Conservation (phyloP, 495 filamentous ascomycete species). For the Neurospora sp. region DNA sequence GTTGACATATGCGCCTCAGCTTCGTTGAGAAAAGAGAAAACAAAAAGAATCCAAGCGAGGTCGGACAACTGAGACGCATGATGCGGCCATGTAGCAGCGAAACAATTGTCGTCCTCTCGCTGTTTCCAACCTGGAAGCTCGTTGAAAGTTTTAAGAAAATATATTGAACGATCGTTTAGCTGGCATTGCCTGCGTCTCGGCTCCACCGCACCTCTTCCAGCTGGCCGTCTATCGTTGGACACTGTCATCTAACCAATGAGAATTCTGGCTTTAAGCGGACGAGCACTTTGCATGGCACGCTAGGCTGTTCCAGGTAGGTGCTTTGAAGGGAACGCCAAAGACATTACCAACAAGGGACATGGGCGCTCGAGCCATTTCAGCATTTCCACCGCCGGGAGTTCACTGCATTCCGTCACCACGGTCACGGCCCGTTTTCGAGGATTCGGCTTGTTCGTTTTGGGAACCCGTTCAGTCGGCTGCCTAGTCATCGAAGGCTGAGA, state of each 20-base stretch:
- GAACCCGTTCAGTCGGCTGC: not conserved
- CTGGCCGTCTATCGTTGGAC: not conserved
- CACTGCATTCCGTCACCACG: not conserved
- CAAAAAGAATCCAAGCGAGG: not conserved
- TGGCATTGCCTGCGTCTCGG: not conserved
- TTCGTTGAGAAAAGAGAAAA: not conserved
- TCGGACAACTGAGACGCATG: not conserved
- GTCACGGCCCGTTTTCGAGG: not conserved
- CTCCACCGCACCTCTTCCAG: not conserved
- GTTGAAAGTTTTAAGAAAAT: not conserved
- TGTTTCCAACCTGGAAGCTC: not conserved
- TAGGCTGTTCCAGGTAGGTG: conserved; percentile 31
- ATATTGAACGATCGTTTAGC: not conserved
- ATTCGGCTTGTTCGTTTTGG: not conserved
- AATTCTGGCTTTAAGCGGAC: not conserved
- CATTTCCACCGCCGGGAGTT: not conserved
- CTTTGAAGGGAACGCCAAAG: conserved; percentile 15
- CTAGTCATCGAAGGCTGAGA: not conserved
- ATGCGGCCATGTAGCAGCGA: not conserved
- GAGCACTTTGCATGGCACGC: conserved; percentile 15
- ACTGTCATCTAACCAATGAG: not conserved
- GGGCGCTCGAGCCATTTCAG: not conserved
- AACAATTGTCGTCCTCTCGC: not conserved
- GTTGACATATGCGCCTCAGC: not conserved
- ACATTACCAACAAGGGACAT: not conserved